A percentile compares a stretch with the other conserved stretches of the same genome.
phyloP scores from a whole-genome alignment of 2,329 filamentous ascomycete species.

The Trichoderma sp. region DNA sequence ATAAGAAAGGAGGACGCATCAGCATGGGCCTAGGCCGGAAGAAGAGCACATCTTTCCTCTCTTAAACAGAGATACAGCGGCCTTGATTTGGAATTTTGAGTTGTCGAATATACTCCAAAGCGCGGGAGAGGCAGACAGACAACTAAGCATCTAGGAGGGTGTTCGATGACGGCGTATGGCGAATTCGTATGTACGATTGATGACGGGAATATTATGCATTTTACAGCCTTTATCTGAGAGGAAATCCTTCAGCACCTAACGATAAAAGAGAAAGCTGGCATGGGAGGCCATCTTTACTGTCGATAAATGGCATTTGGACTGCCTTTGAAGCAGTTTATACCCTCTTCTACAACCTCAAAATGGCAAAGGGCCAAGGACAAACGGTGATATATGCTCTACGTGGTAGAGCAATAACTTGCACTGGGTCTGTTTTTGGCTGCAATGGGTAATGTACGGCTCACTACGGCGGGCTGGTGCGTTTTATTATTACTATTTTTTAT shows the following conservation, averaged over 20 bases:
- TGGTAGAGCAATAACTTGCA: not conserved
- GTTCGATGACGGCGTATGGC: constrained; percentile 15
- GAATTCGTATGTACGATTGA: constrained; percentile 22
- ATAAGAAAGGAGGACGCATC: constrained; percentile 65
- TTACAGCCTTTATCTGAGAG: not conserved
- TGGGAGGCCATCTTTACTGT: not conserved
- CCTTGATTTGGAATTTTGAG: constrained; percentile 11
- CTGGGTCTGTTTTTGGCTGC: not conserved
- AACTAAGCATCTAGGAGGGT: not conserved
- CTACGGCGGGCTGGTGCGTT: not conserved
- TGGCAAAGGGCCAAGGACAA: not conserved
- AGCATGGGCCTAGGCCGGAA: constrained; percentile 66
- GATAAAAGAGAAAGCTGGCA: not conserved
- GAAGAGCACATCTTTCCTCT: constrained; percentile 57
- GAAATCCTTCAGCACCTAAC: not conserved
- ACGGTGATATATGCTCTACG: not conserved
- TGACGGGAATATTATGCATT: constrained; percentile 16
- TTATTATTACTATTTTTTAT: not conserved
- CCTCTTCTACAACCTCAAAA: not conserved
- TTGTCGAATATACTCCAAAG: not conserved
- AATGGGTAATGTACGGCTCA: not conserved
- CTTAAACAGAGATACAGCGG: constrained; percentile 19
- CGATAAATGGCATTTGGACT: not conserved
- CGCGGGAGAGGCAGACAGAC: not conserved
- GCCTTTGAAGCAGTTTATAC: not conserved